phyloP scores from a whole-genome alignment of 805 yeast species.

The Hanseniaspora hatyaiensis region DNA sequence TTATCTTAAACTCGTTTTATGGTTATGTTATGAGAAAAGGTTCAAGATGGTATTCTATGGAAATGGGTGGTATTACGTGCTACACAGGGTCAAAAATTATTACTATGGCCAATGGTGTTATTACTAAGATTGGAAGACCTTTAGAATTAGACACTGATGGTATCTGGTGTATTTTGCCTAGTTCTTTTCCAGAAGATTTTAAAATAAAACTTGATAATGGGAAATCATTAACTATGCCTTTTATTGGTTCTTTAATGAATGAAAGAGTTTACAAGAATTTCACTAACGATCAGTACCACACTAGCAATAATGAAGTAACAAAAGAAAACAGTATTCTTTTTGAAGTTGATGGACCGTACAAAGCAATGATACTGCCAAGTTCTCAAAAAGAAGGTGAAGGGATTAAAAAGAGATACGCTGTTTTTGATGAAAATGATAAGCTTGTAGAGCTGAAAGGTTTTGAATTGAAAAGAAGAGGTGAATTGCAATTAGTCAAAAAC shows the following conservation, averaged over 20 bases:
- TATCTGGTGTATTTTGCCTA: constrained; percentile 96
- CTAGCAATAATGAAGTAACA: constrained; percentile 55
- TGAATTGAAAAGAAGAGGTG: constrained; percentile 94
- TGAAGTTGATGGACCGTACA: constrained; percentile 97
- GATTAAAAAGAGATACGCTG: constrained; percentile 91
- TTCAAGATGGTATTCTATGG: constrained; percentile 98
- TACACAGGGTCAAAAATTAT: constrained; percentile 95
- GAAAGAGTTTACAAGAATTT: constrained; percentile 81
- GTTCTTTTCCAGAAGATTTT: constrained; percentile 84
- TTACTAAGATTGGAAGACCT: constrained; percentile 89
- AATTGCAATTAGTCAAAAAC: constrained; percentile 79
- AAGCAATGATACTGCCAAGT: constrained; percentile 93
- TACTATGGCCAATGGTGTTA: constrained; percentile 88
- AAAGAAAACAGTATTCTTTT: constrained; percentile 90
- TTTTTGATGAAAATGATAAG: constrained; percentile 86
- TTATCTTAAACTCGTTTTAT: constrained; percentile 87
- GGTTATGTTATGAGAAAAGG: constrained; percentile 99
- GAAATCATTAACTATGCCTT: constrained; percentile 62
- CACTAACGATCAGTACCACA: constrained; percentile 92
- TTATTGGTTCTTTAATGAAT: constrained; percentile 93
- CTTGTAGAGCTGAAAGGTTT: constrained; percentile 94
- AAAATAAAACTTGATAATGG: constrained; percentile 64
- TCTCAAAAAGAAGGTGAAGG: constrained; percentile 97
- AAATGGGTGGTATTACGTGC: constrained; percentile 99
- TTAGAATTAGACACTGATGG: constrained; percentile 97